Percentiles rank a stretch among this genome's conserved stretches.
Conservation (phyloP, 768 basidiomycete species). For the Psilocybe sp. region DNA sequence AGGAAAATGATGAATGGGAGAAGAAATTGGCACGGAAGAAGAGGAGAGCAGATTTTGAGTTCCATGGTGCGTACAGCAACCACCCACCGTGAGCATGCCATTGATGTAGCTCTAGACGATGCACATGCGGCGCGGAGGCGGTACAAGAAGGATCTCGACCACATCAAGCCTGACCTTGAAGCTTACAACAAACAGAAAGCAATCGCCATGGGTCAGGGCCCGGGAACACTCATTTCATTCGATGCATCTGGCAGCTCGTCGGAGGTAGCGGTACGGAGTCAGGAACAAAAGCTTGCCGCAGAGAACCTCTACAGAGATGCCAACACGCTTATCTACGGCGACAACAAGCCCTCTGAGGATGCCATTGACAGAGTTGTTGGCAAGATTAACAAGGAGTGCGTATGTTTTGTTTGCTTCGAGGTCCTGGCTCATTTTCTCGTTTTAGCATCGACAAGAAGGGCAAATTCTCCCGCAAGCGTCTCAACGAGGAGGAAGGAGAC, state of each 20-base stretch:
- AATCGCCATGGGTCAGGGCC: constrained; percentile 68
- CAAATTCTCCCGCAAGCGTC: constrained; percentile 85
- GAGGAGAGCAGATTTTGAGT: constrained; percentile 84
- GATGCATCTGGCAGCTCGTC: constrained; percentile 46
- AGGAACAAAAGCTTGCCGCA: constrained; percentile 65
- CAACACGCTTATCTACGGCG: constrained; percentile 89
- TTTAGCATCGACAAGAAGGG: constrained; percentile 83
- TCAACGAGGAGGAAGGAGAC: constrained; percentile 91
- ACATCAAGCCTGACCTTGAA: constrained; percentile 82
- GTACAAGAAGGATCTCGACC: constrained; percentile 91
- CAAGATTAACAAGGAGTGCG: constrained; percentile 93
- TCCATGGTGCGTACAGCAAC: constrained; percentile 65
- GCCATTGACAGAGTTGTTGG: constrained; percentile 89
- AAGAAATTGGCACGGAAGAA: constrained; percentile 81
- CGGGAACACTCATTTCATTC: constrained; percentile 68
- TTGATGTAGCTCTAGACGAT: constrained; percentile 56
- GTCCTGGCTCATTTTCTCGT: neutral
- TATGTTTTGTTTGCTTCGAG: constrained; percentile 17
- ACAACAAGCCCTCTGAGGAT: constrained; percentile 93
- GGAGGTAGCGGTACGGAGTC: constrained; percentile 25
- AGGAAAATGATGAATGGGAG: constrained; percentile 97
- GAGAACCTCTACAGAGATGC: constrained; percentile 92
- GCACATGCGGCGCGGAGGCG: constrained; percentile 83
- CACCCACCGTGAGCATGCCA: neutral
- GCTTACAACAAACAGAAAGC: constrained; percentile 91